These are phyloP conservation scores for Paspalum notatum DNA, from an alignment of 176 grass and related monocot species.

Conservation along the genomic window DNA sequence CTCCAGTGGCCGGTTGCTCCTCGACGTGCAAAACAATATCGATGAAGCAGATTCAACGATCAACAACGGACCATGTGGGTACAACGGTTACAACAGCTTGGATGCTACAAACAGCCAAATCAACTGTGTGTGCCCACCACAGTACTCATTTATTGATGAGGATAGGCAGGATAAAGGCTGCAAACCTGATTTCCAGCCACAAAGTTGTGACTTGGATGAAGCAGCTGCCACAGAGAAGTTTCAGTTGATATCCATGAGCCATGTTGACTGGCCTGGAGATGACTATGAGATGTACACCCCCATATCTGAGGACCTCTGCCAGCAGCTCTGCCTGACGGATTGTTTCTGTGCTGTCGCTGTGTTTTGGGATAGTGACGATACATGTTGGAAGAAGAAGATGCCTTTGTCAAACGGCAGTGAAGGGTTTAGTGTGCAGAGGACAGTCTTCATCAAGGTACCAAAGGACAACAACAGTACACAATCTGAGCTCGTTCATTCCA, in stretches of 20 bases:
- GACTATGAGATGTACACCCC: slow-evolving; percentile 45
- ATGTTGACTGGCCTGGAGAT: slow-evolving; percentile 30
- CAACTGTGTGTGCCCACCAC: slow-evolving; percentile 37
- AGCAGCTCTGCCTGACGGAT: slow-evolving; percentile 44
- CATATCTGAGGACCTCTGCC: slow-evolving; percentile 15
- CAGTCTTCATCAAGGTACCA: slow-evolving; percentile 43
- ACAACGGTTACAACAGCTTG: slow-evolving; percentile 54
- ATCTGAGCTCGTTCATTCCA: neutral
- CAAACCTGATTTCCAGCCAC: slow-evolving; percentile 44
- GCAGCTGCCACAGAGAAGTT: neutral
- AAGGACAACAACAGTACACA: slow-evolving; percentile 36
- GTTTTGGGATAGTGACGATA: neutral
- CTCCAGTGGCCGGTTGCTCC: slow-evolving; percentile 48
- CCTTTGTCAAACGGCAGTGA: slow-evolving; percentile 52
- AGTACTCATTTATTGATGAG: slow-evolving; percentile 57
- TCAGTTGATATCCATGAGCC: neutral
- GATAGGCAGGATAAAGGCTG: slow-evolving; percentile 53
- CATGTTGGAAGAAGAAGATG: slow-evolving; percentile 65
- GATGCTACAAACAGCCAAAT: neutral
- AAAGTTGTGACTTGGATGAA: slow-evolving; percentile 55
- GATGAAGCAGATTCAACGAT: too few relatives aligned
- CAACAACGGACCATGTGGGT: slow-evolving; percentile 34
- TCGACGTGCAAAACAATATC: neutral
- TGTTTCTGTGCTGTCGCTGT: slow-evolving; percentile 52
- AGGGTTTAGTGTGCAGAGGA: neutral